These are phyloP conservation scores for Zygosaccharomyces siamensis DNA, from an alignment of 805 yeast genomes.

Conservation along the genomic window DNA sequence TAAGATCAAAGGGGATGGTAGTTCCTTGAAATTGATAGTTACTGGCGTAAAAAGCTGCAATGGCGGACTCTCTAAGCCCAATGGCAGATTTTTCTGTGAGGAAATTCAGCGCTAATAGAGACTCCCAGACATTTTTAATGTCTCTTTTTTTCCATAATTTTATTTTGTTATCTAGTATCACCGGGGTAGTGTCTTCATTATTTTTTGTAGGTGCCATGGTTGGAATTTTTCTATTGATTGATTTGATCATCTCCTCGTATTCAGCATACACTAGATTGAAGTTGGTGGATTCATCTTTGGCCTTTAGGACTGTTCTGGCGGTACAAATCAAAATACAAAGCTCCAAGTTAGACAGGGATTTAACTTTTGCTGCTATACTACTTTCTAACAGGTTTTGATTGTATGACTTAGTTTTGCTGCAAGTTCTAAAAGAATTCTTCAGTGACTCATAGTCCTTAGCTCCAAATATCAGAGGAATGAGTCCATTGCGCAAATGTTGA, in stretches of 20 bases:
- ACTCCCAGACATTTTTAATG: slow-evolving; percentile 71
- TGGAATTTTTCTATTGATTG: slow-evolving; percentile 39
- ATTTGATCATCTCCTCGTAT: slow-evolving; percentile 52
- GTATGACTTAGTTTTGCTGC: slow-evolving; percentile 23
- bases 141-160: slow-evolving; percentile 59
- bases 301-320: slow-evolving; percentile 62
- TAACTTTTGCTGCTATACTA: slow-evolving; percentile 23
- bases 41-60: slow-evolving; percentile 38
- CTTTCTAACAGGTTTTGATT: slow-evolving; percentile 28
- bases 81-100: slow-evolving; percentile 44
- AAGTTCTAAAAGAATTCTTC: slow-evolving; percentile 16
- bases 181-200: slow-evolving; percentile 32
- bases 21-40: slow-evolving; percentile 38
- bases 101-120: slow-evolving; percentile 51
- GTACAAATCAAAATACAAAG: slow-evolving; percentile 65
- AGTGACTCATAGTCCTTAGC: slow-evolving; percentile 30
- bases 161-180: slow-evolving; percentile 36
- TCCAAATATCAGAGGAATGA: slow-evolving; percentile 41
- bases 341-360: slow-evolving; percentile 64
- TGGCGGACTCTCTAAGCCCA: slow-evolving; percentile 39
- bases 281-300: slow-evolving; percentile 55
- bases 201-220: slow-evolving; percentile 26
- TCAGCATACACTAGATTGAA: slow-evolving; percentile 76
- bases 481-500: slow-evolving; percentile 44
- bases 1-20: slow-evolving; percentile 38